Percentiles rank a stretch among this genome's conserved stretches.
These are phyloP conservation scores for Salicornia ramosissima DNA, from an alignment of 148 eudicot genomes.

Conservation along the genomic window DNA sequence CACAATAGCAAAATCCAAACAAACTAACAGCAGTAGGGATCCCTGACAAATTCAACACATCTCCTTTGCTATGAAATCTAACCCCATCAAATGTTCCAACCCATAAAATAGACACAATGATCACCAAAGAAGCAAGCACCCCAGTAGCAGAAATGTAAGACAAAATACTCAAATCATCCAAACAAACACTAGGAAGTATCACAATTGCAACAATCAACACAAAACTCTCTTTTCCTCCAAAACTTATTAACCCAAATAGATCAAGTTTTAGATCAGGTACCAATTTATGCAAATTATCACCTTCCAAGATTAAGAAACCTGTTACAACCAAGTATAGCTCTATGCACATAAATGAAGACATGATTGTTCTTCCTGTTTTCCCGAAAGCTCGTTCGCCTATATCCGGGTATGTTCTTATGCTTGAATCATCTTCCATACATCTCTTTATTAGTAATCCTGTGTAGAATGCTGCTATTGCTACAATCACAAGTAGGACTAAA, in stretches of 20 bases:
- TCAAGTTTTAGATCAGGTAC: slow-evolving; percentile 28
- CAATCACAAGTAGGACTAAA: slow-evolving; percentile 26
- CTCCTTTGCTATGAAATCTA: slow-evolving; percentile 44
- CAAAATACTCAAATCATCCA: slow-evolving; percentile 37
- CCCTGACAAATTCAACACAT: slow-evolving; percentile 33
- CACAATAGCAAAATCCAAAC: slow-evolving; percentile 46
- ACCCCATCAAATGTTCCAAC: slow-evolving; percentile 37
- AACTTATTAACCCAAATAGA: slow-evolving; percentile 18
- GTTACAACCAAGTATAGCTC: slow-evolving; percentile 52
- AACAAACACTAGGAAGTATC: slow-evolving; percentile 38
- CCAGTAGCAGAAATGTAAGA: slow-evolving; percentile 52
- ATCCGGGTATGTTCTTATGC: slow-evolving; percentile 41
- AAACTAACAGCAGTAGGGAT: slow-evolving; percentile 46
- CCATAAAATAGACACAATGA: slow-evolving; percentile 39
- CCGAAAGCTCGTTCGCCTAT: slow-evolving; percentile 57
- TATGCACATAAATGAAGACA: slow-evolving; percentile 35
- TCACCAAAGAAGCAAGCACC: slow-evolving; percentile 40
- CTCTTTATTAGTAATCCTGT: slow-evolving; percentile 42
- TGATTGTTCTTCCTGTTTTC: slow-evolving; percentile 31
- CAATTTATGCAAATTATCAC: slow-evolving; percentile 45
- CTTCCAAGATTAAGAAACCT: slow-evolving; percentile 58
- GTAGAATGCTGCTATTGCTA: slow-evolving; percentile 39
- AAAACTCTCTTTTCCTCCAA: slow-evolving; percentile 42
- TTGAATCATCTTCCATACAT: slow-evolving; percentile 48
- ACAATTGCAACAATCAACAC: slow-evolving; percentile 36